Conservation (phyloP, 805 yeast species). For the Saturnispora zaruensis region DNA sequence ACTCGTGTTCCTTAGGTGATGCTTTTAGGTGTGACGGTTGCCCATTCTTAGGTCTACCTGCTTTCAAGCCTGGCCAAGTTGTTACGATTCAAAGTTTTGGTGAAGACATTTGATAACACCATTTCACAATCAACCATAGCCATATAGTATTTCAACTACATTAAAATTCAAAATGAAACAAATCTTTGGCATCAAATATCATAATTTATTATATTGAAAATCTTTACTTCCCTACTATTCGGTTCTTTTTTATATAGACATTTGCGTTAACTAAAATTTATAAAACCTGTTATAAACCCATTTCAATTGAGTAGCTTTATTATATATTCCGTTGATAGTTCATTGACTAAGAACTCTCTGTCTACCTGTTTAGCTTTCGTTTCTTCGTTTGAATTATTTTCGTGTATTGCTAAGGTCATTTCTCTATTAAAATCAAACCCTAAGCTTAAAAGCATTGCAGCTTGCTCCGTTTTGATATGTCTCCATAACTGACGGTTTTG, state of each 20-base stretch:
- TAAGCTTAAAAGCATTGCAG: neutral
- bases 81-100: constrained; percentile 67
- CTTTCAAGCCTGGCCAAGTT: constrained; percentile 95
- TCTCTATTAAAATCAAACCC: constrained; percentile 4
- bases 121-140: no score
- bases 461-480: constrained; percentile 1
- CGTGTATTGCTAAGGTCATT: neutral
- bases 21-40: constrained; percentile 98
- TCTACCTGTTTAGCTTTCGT: neutral
- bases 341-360: neutral
- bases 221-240: neutral
- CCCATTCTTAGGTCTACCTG: constrained; percentile 94
- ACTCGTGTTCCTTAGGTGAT: constrained; percentile 94
- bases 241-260: neutral
- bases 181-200: neutral
- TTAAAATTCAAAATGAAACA: neutral
- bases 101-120: constrained; percentile 72
- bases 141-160: no score
- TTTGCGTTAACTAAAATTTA: neutral
- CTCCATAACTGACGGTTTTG: neutral
- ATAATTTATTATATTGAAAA: neutral
- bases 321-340: constrained; percentile 3
- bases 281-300: neutral
- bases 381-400: neutral
- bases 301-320: neutral